These are phyloP conservation scores for Penicillium sp. DNA, from an alignment of 2,329 filamentous ascomycete species.

Conservation along the genomic window DNA sequence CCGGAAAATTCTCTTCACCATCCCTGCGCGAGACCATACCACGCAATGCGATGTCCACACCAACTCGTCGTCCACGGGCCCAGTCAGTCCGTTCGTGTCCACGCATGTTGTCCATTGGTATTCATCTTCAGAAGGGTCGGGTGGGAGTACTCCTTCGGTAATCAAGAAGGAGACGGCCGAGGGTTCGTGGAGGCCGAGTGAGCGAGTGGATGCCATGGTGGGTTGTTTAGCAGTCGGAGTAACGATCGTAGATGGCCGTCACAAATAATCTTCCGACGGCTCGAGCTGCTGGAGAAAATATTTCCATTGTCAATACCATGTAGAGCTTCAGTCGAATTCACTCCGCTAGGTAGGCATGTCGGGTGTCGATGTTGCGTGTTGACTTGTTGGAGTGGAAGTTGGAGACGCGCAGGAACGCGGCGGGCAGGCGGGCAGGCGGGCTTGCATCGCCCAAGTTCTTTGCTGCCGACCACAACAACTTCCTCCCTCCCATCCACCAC, in stretches of 20 bases:
- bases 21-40: conserved; percentile 84
- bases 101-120: conserved; percentile 76
- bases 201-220: conserved; percentile 86
- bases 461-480: conserved; percentile 30
- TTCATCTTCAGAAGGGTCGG: conserved; percentile 63
- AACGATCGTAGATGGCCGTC: conserved; percentile 24
- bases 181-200: conserved; percentile 88
- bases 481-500: conserved; percentile 20
- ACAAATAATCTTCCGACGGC: conserved; percentile 27
- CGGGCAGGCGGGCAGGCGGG: too few relatives aligned
- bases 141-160: conserved; percentile 74
- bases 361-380: conserved; percentile 17
- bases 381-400: conserved; percentile 7
- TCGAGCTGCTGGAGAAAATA: conserved; percentile 25
- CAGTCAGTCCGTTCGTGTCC: conserved; percentile 44
- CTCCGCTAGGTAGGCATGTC: conserved; percentile 13
- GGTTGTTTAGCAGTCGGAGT: conserved; percentile 26
- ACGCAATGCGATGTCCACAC: conserved; percentile 75
- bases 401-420: conserved; percentile 38
- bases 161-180: conserved; percentile 82
- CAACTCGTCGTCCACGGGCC: conserved; percentile 73
- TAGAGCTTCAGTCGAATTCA: conserved; percentile 6
- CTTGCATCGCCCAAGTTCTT: conserved; percentile 23
- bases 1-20: conserved; percentile 83
- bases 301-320: conserved; percentile 32